Evolutionary conservation across 2,329 filamentous ascomycete species (phyloP).

Genomic region (Sporothrix schenckii): DNA sequence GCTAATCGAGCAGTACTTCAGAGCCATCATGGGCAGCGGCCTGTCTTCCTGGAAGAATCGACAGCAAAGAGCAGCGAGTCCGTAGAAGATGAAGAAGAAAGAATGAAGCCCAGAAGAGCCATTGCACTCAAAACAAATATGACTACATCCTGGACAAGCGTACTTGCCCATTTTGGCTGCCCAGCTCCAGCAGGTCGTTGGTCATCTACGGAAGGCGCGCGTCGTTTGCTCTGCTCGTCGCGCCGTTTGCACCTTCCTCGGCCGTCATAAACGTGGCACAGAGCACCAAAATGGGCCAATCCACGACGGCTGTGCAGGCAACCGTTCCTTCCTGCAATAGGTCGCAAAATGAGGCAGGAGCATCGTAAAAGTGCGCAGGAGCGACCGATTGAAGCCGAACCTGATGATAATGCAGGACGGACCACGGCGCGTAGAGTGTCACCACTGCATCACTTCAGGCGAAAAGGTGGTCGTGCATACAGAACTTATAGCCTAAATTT

Average conservation of each 20-base stretch:
- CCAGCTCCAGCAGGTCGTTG: background rate
- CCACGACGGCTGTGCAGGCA: background rate
- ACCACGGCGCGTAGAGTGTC: no score
- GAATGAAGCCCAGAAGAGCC: background rate
- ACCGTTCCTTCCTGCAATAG: background rate
- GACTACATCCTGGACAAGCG: background rate
- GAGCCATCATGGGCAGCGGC: background rate
- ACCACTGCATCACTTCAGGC: no score
- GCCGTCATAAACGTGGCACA: background rate
- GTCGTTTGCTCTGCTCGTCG: background rate
- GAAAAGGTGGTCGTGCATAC: no score
- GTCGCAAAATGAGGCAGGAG: background rate
- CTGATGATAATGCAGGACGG: background rate
- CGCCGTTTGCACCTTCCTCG: slow-evolving; percentile 1
- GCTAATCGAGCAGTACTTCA: background rate
- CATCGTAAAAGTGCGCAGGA: background rate
- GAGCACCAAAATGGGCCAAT: background rate
- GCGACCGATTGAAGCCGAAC: background rate
- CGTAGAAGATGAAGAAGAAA: background rate
- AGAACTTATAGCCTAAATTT: background rate
- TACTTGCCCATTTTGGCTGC: background rate
- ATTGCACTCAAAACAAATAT: background rate
- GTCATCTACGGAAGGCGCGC: background rate
- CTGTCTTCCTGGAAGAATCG: background rate
- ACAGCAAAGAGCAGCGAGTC: background rate